Evolutionary conservation across 164 flowering plant genomes (phyloP).

Genomic region (Umbilicus rupestris): DNA sequence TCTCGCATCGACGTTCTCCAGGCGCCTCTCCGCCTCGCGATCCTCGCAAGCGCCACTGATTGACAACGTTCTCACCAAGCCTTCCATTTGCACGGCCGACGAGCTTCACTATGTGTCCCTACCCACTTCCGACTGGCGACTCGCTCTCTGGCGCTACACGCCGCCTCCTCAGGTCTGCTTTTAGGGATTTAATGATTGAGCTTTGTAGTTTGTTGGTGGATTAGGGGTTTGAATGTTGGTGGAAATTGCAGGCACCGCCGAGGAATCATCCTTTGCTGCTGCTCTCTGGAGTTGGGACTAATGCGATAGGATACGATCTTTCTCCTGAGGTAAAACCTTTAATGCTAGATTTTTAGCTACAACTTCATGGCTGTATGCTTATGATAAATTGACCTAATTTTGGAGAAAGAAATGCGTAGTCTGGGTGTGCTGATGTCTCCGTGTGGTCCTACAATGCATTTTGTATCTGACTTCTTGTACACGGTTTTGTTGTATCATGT

Average conservation of each 20-base stretch:
- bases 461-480: no score
- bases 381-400: neutral
- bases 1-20: slow-evolving; percentile 27
- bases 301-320: slow-evolving; percentile 95
- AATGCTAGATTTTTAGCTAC: neutral
- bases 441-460: no score
- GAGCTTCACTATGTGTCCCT: slow-evolving; percentile 88
- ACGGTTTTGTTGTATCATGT: no score
- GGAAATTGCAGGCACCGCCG: slow-evolving; percentile 41
- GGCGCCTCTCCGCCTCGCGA: neutral
- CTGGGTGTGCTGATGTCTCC: no score
- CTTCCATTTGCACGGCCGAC: slow-evolving; percentile 84
- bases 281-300: slow-evolving; percentile 94
- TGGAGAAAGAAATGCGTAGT: no score
- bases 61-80: slow-evolving; percentile 32
- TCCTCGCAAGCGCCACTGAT: slow-evolving; percentile 5
- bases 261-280: slow-evolving; percentile 91
- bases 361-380: no score
- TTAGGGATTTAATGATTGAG: no score
- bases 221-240: slow-evolving; percentile 24
- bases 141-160: slow-evolving; percentile 90
- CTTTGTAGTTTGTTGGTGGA: neutral
- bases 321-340: slow-evolving; percentile 51
- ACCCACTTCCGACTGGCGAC: slow-evolving; percentile 61
- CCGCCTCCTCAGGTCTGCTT: slow-evolving; percentile 58